A percentile compares a stretch with the other conserved stretches of the same genome.
phyloP scores from a whole-genome alignment of 2,329 filamentous ascomycete genomes.

The Fusarium sp. region DNA sequence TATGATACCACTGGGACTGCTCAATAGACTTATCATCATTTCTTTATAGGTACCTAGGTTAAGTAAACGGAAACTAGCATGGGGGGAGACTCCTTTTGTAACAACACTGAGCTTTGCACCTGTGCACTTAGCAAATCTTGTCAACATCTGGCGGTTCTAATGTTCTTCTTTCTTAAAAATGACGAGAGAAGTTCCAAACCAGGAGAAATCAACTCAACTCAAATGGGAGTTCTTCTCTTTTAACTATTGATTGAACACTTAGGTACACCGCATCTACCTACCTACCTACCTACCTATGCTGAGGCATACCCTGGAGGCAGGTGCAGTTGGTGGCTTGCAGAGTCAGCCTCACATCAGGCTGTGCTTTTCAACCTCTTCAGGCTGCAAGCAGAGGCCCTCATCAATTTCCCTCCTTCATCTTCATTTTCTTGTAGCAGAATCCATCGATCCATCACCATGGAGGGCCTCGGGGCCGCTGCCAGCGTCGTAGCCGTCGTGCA shows the following conservation, averaged over 20 bases:
- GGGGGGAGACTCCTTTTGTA: too few species aligned
- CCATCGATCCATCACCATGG: not conserved
- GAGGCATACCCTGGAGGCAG: not conserved
- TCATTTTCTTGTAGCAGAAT: constrained; percentile 1
- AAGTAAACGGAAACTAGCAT: not conserved
- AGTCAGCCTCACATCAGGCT: not conserved
- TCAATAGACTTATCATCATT: not conserved
- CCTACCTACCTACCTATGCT: not conserved
- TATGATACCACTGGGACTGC: not conserved
- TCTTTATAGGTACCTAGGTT: not conserved
- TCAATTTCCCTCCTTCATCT: not conserved
- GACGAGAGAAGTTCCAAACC: not conserved
- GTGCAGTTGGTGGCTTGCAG: not conserved
- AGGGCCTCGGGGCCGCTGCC: constrained; percentile 1
- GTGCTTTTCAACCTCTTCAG: not conserved
- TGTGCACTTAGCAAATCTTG: too few species aligned
- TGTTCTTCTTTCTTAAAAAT: not conserved
- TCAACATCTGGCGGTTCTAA: too few species aligned
- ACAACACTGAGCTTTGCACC: too few species aligned
- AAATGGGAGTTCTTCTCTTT: not conserved
- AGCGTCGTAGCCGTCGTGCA: constrained; percentile 6
- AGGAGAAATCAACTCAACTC: not conserved
- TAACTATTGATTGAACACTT: not conserved
- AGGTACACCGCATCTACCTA: too few species aligned
- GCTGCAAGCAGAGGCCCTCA: not conserved